Conservation (phyloP, 2,329 filamentous ascomycete genomes). For the Clonostachys rosea region DNA sequence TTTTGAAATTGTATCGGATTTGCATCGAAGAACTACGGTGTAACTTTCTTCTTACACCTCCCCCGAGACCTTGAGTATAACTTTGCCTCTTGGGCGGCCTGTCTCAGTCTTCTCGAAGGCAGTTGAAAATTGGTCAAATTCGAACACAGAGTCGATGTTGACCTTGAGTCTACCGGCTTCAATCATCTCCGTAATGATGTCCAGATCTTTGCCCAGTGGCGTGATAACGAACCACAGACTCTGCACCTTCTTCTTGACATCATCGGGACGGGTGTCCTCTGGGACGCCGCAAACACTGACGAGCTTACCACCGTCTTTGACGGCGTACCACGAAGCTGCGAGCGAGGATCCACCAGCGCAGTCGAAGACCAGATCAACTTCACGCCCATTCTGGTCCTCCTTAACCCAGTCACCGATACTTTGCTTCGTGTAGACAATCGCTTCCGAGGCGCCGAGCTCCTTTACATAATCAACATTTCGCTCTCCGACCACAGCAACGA, state of each 20-base stretch:
- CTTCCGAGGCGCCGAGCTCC: slow-evolving; percentile 25
- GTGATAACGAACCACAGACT: slow-evolving; percentile 29
- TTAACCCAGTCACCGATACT: slow-evolving; percentile 21
- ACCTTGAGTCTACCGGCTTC: slow-evolving; percentile 21
- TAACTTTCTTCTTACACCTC: background rate
- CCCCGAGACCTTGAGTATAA: slow-evolving; percentile 25
- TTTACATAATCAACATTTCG: slow-evolving; percentile 15
- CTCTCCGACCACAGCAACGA: slow-evolving; percentile 24
- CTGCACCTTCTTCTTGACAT: slow-evolving; percentile 18
- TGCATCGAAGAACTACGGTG: no score
- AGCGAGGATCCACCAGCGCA: slow-evolving; percentile 27
- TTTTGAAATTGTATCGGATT: background rate
- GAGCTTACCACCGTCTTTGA: slow-evolving; percentile 24
- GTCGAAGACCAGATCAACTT: slow-evolving; percentile 27
- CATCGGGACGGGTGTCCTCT: slow-evolving; percentile 18
- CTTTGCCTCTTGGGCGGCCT: slow-evolving; percentile 28
- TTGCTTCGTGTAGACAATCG: slow-evolving; percentile 26
- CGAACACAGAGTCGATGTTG: slow-evolving; percentile 28
- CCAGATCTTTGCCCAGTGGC: slow-evolving; percentile 24
- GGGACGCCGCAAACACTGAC: slow-evolving; percentile 23
- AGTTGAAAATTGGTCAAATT: slow-evolving; percentile 28
- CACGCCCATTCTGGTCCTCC: slow-evolving; percentile 12
- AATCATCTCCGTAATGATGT: slow-evolving; percentile 23
- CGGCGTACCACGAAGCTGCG: slow-evolving; percentile 22
- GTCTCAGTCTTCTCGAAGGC: slow-evolving; percentile 28